phyloP scores from a whole-genome alignment of 75 land plant genomes.

The Pinus tabuliformis region DNA sequence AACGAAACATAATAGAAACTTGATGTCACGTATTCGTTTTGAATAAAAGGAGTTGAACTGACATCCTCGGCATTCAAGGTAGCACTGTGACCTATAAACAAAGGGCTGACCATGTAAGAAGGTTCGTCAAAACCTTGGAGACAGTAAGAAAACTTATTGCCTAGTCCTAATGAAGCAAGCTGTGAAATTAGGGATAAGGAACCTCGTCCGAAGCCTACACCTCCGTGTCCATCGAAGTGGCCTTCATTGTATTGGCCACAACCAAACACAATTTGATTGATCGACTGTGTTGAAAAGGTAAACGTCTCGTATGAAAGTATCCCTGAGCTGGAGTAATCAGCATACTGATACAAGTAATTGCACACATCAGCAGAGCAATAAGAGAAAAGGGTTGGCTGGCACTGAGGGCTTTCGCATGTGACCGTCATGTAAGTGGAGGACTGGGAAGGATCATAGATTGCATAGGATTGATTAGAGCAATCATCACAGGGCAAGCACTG shows the following conservation, averaged over 20 bases:
- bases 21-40: neutral
- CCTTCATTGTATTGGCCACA: slow-evolving; percentile 12
- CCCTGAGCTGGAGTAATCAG: slow-evolving; percentile 23
- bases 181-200: slow-evolving; percentile 2
- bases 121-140: neutral
- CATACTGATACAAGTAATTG: neutral
- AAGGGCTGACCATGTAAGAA: neutral
- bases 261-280: slow-evolving; percentile 16
- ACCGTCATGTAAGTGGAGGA: neutral
- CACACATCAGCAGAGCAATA: no score
- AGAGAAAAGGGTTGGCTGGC: neutral
- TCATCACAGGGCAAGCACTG: neutral
- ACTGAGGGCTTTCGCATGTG: neutral
- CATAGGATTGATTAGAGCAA: neutral
- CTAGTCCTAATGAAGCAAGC: neutral
- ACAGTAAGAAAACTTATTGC: slow-evolving; percentile 7
- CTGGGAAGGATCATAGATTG: neutral
- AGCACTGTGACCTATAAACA: neutral
- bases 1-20: slow-evolving; percentile 13
- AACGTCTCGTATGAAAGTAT: slow-evolving; percentile 6
- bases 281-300: neutral
- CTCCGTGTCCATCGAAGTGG: neutral
- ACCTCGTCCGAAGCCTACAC: slow-evolving; percentile 2
- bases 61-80: neutral
- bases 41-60: slow-evolving; percentile 3